Evolutionary conservation across 73 alveolate genomes (phyloP), one percentile per base, ranked within the genome.

Genomic region (Paramecium octaurelia): DNA sequence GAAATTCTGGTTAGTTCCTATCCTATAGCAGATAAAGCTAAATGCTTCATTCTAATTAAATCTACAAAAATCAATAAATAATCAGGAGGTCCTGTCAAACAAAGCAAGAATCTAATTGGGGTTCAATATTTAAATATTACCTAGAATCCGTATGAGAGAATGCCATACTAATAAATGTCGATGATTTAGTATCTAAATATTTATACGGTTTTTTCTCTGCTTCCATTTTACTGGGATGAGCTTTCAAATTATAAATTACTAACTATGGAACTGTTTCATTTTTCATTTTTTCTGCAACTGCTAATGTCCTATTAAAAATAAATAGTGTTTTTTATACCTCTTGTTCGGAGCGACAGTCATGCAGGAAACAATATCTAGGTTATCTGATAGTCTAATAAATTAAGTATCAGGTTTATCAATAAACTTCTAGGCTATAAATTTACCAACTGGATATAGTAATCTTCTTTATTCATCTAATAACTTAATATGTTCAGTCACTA

Each of bases 1-100:
- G 99, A 85, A 7, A 97, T 93, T 88, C 93, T 94, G 6, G 97
- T 92, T 48, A 97, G 77, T 27, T 40, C 88, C 20, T 42, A 40
- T 36, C 95, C 93, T 44, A 93, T 69, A 12, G 86, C 60, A 48
- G 87, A 92, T 92, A 48, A 75, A 18, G 93, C 96, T 42, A 94
- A 73, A 42, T 46, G 92, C 43, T 86, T 83, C 90, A 76, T 88
- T 50, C 92, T 70, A 31, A 92, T 57, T 11, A 92, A 60, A 57
- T 94, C 97, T 46, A 95, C 84, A 43, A 94, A 92, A 18, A 92
- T 42, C 16, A 93, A 92, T 35, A 58, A 69, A 86, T 69, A 92
- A 38, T 94, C 97, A 10, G 96, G 94, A 1, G 95, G 59, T n/a
- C 93, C 95, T 59, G 95, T 85, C 8, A 93, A 42, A 70, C 92